Conservation (phyloP, 2,329 filamentous ascomycete species). For the Fusarium equiseti region DNA sequence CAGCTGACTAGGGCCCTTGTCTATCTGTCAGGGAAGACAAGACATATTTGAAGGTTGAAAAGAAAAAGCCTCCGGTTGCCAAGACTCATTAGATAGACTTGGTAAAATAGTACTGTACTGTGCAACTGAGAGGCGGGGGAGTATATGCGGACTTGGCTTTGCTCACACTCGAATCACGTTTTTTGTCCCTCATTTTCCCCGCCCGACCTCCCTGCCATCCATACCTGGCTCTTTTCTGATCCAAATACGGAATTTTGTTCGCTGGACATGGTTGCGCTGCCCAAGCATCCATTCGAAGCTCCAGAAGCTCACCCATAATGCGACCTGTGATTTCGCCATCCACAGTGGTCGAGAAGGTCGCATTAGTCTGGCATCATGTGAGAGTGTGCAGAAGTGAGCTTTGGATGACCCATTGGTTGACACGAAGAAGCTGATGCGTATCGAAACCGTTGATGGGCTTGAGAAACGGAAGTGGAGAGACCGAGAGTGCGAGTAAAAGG, state of each 20-base stretch:
- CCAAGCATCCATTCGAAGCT: constrained; percentile 18
- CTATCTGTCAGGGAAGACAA: constrained; percentile 26
- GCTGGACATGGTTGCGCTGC: constrained; percentile 31
- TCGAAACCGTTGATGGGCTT: constrained; percentile 36
- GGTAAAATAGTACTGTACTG: constrained; percentile 18
- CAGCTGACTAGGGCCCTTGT: constrained; percentile 43
- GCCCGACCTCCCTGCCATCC: constrained; percentile 25
- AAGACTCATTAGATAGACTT: constrained; percentile 43
- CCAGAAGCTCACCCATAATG: constrained; percentile 33
- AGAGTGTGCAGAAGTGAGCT: constrained; percentile 37
- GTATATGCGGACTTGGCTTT: constrained; percentile 23
- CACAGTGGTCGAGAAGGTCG: constrained; percentile 43
- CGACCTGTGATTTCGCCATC: constrained; percentile 36
- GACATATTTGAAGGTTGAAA: constrained; percentile 32
- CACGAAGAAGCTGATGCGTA: constrained; percentile 13
- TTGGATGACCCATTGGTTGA: constrained; percentile 34
- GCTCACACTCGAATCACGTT: constrained; percentile 23
- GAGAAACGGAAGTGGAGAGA: constrained; percentile 27
- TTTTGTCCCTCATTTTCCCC: constrained; percentile 33
- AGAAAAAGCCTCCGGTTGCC: constrained; percentile 29
- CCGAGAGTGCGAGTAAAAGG: constrained; percentile 6
- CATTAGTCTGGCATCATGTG: constrained; percentile 49
- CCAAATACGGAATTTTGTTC: constrained; percentile 26
- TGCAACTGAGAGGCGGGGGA: constrained; percentile 28
- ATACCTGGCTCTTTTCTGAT: constrained; percentile 7